Base-by-base conservation (phyloP, 768 basidiomycete genomes). In the Leccinum barrowsii region DNA sequence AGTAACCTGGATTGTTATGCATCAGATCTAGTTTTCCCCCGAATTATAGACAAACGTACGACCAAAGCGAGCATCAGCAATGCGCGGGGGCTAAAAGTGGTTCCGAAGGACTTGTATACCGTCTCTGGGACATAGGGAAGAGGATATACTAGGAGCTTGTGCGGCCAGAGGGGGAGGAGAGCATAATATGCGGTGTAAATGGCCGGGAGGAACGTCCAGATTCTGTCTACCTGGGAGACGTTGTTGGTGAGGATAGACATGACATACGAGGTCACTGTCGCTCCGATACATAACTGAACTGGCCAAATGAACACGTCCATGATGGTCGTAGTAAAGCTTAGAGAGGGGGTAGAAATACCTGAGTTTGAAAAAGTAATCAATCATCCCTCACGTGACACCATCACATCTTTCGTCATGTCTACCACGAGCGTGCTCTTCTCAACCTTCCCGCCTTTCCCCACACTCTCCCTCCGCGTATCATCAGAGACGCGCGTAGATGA, bases 111-210 rank as follows among this genome's bases (percentile, higher is more conserved):
- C 11, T 69, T 60, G 21, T 73, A 70, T 1, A 80, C 73, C 1
- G 70, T 65, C 49, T 77, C 78, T 0, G 87, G 88, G 1, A 82
- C 79, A 66, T 81, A 83, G 3, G 89, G 90, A 34, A 69, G 67
- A 15, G 88, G 68, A 28, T 28, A 28, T 10, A 76, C 71, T 19
- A 67, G 67, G 0, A 74, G 64, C 10, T 61, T 63, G 12, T 54
- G 71, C 15, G 80, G 79, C 74, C 81, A 77, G 7, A 88, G 73
- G 1, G 92, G 94, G 3, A 89, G 72, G 28, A 97, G 76, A 1
- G 94, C 88, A 68, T 85, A 93, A 68, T 92, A 92, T 1, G 86
- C 84, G 1, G 87, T 84, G 73, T 95, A 96, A 19, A 95, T 78
- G 7, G 87, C 80, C 0, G 95, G 94, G 35, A 91, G 65, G 71